Conservation (phyloP, 176 grass and related monocot species). For the Eleusine indica region DNA sequence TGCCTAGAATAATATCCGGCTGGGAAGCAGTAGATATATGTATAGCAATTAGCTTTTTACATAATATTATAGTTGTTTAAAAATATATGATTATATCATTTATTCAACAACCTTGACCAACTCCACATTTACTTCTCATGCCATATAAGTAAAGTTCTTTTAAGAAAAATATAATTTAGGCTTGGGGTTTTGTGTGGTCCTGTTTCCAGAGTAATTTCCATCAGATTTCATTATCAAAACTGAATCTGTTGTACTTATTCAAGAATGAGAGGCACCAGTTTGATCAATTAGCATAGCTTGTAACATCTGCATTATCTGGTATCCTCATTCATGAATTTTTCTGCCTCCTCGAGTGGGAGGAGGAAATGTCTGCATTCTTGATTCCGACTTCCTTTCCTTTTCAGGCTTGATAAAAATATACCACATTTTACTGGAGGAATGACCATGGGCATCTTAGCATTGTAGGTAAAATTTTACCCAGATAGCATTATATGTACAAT, state of each 20-base stretch:
- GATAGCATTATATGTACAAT: too few relatives aligned
- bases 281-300: background rate
- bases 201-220: background rate
- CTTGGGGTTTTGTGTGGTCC: background rate
- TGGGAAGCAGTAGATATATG: slow-evolving; percentile 17
- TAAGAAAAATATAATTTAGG: background rate
- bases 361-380: background rate
- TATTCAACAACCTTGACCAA: background rate
- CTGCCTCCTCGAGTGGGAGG: background rate
- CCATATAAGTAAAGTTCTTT: background rate
- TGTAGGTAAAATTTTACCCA: too few relatives aligned
- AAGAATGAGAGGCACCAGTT: background rate
- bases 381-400: background rate
- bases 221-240: too few relatives aligned
- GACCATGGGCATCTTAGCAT: background rate
- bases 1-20: background rate
- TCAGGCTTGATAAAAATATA: background rate
- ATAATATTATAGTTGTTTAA: background rate
- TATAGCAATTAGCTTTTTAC: slow-evolving; percentile 23
- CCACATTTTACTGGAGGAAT: background rate
- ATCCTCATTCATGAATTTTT: background rate
- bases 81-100: background rate
- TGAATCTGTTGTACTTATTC: too few relatives aligned
- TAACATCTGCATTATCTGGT: background rate
- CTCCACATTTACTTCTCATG: slow-evolving; percentile 4